phyloP scores from a whole-genome alignment of 305 asterid genomes.

The Andrographis paniculata region DNA sequence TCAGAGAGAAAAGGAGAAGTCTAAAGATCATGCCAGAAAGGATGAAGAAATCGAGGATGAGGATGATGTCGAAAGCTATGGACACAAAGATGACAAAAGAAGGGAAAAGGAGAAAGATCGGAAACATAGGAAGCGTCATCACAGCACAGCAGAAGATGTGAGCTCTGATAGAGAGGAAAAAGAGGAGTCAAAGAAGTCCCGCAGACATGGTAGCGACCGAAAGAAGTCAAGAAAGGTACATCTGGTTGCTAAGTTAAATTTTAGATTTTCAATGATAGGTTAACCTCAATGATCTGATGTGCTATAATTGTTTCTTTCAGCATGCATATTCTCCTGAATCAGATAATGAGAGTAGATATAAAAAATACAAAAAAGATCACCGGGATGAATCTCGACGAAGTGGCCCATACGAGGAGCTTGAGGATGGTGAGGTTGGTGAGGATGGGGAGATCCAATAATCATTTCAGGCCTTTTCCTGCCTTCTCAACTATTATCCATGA shows the following conservation, averaged over 20 bases:
- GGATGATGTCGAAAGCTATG: conserved; percentile 47
- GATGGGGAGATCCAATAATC: conserved; percentile 87
- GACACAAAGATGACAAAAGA: conserved; percentile 65
- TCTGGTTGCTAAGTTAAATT: neutral
- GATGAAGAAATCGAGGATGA: conserved; percentile 58
- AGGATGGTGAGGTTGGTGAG: conserved; percentile 98
- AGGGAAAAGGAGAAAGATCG: conserved; percentile 79
- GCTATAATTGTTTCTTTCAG: conserved; percentile 31
- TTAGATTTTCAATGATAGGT: conserved; percentile 1
- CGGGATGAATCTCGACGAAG: conserved; percentile 54
- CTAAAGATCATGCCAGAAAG: conserved; percentile 48
- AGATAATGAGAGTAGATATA: conserved; percentile 79
- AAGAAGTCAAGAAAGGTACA: conserved; percentile 86
- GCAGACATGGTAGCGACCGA: conserved; percentile 87
- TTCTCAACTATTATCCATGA: neutral
- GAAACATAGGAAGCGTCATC: conserved; percentile 87
- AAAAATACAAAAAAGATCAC: conserved; percentile 58
- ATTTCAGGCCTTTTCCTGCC: conserved; percentile 7
- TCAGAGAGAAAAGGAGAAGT: conserved; percentile 63
- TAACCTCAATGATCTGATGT: conserved; percentile 10
- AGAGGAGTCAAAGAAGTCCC: conserved; percentile 69
- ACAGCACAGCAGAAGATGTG: conserved; percentile 59
- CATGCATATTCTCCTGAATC: conserved; percentile 87
- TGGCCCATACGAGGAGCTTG: conserved; percentile 78
- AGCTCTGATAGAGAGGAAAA: conserved; percentile 83